phyloP scores from a whole-genome alignment of 2,329 filamentous ascomycete species.

The Coniosporium tulheliwenetii region DNA sequence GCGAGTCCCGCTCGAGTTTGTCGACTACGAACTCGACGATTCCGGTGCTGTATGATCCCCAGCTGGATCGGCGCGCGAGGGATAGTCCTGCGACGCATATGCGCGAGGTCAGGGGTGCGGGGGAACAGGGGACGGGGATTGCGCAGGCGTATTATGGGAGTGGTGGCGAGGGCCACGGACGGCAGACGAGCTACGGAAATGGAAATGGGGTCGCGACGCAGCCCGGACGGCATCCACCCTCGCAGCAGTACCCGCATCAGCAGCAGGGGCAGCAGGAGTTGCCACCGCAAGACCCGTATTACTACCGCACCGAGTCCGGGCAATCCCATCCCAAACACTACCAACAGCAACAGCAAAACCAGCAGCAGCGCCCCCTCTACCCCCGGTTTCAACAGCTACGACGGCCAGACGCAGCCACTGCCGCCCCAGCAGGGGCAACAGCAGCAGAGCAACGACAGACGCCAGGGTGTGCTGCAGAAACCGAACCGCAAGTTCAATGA shows the following conservation, averaged over 20 bases:
- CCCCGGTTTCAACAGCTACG: slow-evolving; percentile 13
- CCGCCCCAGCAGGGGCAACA: background rate
- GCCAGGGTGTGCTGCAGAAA: slow-evolving; percentile 57
- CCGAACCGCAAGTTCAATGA: slow-evolving; percentile 75
- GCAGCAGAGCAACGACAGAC: slow-evolving; percentile 8
- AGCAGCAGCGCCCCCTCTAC: background rate
- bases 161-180: background rate
- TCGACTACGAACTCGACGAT: slow-evolving; percentile 27
- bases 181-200: too few species aligned
- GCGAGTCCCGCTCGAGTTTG: slow-evolving; percentile 26
- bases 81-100: slow-evolving; percentile 5
- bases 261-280: background rate
- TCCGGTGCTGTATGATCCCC: slow-evolving; percentile 25
- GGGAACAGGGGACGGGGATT: slow-evolving; percentile 8
- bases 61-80: slow-evolving; percentile 11
- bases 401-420: slow-evolving; percentile 1
- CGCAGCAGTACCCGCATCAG: background rate
- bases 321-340: background rate
- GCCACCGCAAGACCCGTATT: background rate
- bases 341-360: background rate
- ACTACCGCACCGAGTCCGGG: background rate
- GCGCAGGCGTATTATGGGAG: slow-evolving; percentile 9
- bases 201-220: background rate
- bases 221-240: background rate
- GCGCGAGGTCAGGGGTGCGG: too few species aligned